Percentiles rank a stretch among this genome's conserved stretches.
These are phyloP conservation scores for Acacia melanoxylon DNA, from an alignment of 306 rosid genomes.

Conservation along the genomic window DNA sequence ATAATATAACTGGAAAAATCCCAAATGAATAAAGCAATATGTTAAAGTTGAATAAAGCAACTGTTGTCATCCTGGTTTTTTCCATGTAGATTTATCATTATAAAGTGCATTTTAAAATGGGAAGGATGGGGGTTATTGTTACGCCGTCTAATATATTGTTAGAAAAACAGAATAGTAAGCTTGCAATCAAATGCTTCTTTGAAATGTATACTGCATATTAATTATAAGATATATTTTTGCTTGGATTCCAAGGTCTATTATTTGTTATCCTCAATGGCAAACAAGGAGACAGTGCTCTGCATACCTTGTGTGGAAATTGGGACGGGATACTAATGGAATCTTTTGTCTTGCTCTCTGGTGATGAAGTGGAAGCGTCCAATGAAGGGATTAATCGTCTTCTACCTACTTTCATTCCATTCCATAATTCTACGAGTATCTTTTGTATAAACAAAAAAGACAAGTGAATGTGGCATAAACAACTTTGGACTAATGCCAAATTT, in stretches of 20 bases:
- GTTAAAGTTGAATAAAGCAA: not conserved
- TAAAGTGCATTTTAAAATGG: not conserved
- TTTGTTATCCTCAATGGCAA: not conserved
- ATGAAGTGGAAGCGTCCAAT: not conserved
- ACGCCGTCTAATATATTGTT: not conserved
- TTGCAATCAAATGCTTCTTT: not conserved
- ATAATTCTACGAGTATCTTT: not conserved
- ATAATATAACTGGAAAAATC: conserved; percentile 47
- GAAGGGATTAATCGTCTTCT: not conserved
- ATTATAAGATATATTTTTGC: not conserved
- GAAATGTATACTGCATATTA: not conserved
- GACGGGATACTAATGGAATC: not conserved
- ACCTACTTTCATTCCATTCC: not conserved
- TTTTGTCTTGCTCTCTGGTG: not conserved
- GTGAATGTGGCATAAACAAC: not conserved
- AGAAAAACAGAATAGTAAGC: not conserved
- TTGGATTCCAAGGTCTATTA: too few relatives aligned
- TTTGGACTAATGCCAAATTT: not conserved
- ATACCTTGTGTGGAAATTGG: not conserved
- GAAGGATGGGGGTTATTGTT: not conserved
- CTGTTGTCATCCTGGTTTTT: not conserved
- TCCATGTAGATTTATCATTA: not conserved
- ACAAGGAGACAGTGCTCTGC: not conserved
- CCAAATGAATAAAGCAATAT: conserved; percentile 49
- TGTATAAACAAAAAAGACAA: not conserved